phyloP scores from a whole-genome alignment of 2,329 filamentous ascomycete species.

The Pseudogymnoascus sp. region DNA sequence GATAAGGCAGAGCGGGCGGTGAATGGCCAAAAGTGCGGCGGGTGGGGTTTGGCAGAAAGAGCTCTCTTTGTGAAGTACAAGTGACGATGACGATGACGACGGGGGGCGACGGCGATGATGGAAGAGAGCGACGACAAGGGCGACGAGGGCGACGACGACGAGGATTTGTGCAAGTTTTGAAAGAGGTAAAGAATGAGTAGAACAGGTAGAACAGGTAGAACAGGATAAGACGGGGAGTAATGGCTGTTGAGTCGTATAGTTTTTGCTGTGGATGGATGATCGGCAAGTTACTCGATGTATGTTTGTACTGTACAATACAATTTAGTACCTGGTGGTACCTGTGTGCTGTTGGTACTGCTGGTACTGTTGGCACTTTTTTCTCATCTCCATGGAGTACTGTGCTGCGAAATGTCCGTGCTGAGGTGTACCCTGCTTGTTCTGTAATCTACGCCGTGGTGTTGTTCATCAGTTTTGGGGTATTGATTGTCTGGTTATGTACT shows the following conservation, averaged over 20 bases:
- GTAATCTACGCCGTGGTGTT: neutral
- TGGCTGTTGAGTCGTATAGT: too few species aligned
- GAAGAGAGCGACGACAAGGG: neutral
- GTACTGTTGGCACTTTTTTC: neutral
- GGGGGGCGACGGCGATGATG: neutral
- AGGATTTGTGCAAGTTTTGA: neutral
- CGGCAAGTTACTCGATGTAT: neutral
- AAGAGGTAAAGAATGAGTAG: neutral
- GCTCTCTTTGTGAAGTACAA: neutral
- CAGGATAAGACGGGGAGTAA: too few species aligned
- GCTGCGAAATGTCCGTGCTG: neutral
- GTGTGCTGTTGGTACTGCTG: too few species aligned
- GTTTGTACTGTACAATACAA: neutral
- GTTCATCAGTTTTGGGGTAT: too few species aligned
- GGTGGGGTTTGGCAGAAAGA: conserved; percentile 7
- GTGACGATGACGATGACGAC: neutral
- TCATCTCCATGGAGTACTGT: neutral
- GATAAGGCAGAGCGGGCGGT: conserved; percentile 6
- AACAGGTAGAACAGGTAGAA: neutral
- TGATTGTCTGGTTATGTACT: too few species aligned
- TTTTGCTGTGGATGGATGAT: neutral
- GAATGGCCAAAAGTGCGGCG: neutral
- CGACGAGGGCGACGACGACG: neutral
- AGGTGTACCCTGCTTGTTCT: neutral
- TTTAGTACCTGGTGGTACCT: neutral